phyloP scores from a whole-genome alignment of 1,284 basidiomycete species.

The Ustilago sp. region DNA sequence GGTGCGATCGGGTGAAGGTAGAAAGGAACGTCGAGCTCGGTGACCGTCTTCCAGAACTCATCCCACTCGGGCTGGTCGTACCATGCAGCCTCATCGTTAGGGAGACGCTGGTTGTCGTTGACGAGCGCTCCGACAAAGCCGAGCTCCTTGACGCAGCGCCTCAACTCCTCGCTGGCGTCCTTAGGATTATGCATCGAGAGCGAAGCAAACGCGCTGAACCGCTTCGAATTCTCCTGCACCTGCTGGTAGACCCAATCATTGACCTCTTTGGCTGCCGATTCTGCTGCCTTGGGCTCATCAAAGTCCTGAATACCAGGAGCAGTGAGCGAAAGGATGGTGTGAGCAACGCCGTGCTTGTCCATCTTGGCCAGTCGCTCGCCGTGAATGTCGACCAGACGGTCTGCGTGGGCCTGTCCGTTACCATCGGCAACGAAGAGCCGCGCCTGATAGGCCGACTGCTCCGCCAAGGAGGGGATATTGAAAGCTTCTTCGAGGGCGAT shows the following conservation, averaged over 20 bases:
- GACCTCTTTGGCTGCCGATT: slow-evolving; percentile 52
- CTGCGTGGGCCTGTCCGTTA: slow-evolving; percentile 48
- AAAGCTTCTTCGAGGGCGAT: slow-evolving; percentile 53
- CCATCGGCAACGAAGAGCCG: slow-evolving; percentile 50
- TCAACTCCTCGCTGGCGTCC: slow-evolving; percentile 65
- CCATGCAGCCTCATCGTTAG: slow-evolving; percentile 50
- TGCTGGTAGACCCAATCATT: slow-evolving; percentile 62
- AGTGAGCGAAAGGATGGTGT: slow-evolving; percentile 62
- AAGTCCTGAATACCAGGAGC: slow-evolving; percentile 64
- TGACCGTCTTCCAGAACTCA: slow-evolving; percentile 66
- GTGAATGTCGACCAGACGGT: slow-evolving; percentile 57
- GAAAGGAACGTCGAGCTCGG: slow-evolving; percentile 68
- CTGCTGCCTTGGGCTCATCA: slow-evolving; percentile 58
- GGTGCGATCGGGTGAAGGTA: slow-evolving; percentile 69
- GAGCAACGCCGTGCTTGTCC: slow-evolving; percentile 59
- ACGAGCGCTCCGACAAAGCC: slow-evolving; percentile 49
- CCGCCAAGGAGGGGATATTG: slow-evolving; percentile 48
- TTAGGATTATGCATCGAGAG: slow-evolving; percentile 69
- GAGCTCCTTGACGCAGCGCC: slow-evolving; percentile 64
- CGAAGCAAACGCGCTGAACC: slow-evolving; percentile 68
- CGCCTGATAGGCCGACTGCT: slow-evolving; percentile 53
- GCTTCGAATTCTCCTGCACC: slow-evolving; percentile 61
- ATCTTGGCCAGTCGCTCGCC: slow-evolving; percentile 61
- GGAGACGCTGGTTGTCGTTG: slow-evolving; percentile 52
- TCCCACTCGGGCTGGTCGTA: slow-evolving; percentile 53